Evolutionary conservation across 108 stramenopile genomes (phyloP), one percentile per base, ranked within the genome.

Genomic region (Fragilariopsis cylindrus): DNA sequence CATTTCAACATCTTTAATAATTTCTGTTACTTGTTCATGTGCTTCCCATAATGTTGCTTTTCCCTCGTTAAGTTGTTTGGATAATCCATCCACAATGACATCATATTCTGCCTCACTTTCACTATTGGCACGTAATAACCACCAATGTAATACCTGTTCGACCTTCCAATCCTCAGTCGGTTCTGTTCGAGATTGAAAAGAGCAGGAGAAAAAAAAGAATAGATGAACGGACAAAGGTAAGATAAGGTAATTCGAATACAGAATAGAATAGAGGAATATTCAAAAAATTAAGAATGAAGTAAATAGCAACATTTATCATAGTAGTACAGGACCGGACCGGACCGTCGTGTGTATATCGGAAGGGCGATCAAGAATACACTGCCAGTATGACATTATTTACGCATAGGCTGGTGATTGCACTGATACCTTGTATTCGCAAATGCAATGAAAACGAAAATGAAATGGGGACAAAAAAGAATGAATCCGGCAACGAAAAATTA

Each of bases 101-200:
- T 81, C 73, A 8, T 82, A 75, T 39, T 77, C 79, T 2, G 73
- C 60, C 13, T 85, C 78, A 12, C 83, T 84, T 52, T 74, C 78
- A 4, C 19, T 21, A 18, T 88, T 81, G 11, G 88, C 76, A 66
- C 80, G 88, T 39, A 84, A 48, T 19, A 89, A 73, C 50, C 81
- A 86, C 88, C 88, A 93, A 60, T 88, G 84, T 57, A 93, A 47
- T 16, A 91, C 82, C 75, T 93, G 79, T 70, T 93, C 92, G 15
- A 93, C 78, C 7, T 87, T 90, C 92, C 92, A 93, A 5, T 79
- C 62, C 39, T 83, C 73, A 64, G 74, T 79, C 3, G 92, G 92
- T 72, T 89, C 87, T 78, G 40, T 19, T 30, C 0, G 30, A 30
- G 30, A 30, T 30, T 53, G 15, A 48, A n/a, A n/a, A 48, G 21